Conservation (phyloP, 345 rosid genomes). For the Bruguiera gymnorhiza region DNA sequence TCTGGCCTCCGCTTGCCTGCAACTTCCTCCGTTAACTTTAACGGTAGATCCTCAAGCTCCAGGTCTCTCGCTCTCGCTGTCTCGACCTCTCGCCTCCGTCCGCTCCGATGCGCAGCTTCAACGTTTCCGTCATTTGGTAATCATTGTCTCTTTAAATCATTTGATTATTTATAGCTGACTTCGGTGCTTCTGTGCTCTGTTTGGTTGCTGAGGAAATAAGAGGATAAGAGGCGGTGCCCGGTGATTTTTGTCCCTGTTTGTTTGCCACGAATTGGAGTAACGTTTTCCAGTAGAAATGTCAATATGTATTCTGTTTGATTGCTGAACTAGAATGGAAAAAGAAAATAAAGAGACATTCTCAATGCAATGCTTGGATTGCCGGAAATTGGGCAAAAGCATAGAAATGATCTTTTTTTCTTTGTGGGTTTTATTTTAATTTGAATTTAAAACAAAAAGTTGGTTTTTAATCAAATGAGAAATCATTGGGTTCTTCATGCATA, state of each 20-base stretch:
- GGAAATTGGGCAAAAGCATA: background rate
- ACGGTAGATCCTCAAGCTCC: constrained; percentile 26
- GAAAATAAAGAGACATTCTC: background rate
- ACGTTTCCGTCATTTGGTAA: constrained; percentile 46
- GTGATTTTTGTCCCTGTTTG: background rate
- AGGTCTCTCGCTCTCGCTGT: constrained; percentile 14
- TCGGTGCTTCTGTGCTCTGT: background rate
- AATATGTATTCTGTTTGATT: constrained; percentile 2
- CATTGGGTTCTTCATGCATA: too few species aligned
- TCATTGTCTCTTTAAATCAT: background rate
- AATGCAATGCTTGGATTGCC: background rate
- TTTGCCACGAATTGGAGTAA: background rate
- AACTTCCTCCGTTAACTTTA: constrained; percentile 22
- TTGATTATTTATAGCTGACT: background rate
- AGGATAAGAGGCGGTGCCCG: background rate
- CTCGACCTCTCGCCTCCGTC: constrained; percentile 26
- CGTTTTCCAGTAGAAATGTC: background rate
- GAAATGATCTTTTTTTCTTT: background rate
- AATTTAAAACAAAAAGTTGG: background rate
- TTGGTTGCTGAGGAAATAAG: background rate
- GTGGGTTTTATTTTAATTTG: background rate
- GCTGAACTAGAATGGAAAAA: background rate
- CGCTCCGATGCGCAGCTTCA: constrained; percentile 44
- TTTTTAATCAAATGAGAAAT: too few species aligned
- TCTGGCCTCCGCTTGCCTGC: constrained; percentile 13